Percentiles rank a stretch among this genome's conserved stretches.
These are phyloP conservation scores for Lumnitzera littorea DNA, from an alignment of 345 rosid genomes.

Conservation along the genomic window DNA sequence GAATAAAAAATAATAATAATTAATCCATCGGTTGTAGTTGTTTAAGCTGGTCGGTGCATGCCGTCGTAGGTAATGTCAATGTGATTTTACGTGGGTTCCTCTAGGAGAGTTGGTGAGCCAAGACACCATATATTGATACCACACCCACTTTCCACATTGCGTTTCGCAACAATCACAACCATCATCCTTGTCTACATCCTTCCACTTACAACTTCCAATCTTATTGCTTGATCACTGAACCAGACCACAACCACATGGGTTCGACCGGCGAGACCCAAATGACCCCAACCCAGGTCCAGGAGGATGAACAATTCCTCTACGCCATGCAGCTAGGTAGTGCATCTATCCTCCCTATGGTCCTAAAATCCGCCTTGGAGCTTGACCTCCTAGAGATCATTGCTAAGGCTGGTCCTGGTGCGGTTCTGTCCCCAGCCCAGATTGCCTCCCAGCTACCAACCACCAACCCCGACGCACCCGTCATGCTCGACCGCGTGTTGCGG, in stretches of 20 bases:
- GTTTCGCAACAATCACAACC: too few species aligned
- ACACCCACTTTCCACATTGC: too few species aligned
- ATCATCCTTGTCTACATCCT: too few species aligned
- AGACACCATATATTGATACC: too few species aligned
- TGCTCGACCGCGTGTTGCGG: conserved; percentile 71
- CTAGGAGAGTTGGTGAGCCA: too few species aligned
- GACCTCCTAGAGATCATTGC: conserved; percentile 84
- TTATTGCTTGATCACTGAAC: too few species aligned
- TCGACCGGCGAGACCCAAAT: conserved; percentile 60
- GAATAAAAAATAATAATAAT: too few species aligned
- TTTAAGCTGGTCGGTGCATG: too few species aligned
- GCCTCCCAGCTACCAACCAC: conserved; percentile 64
- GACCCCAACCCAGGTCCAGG: conserved; percentile 58
- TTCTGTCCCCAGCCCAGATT: conserved; percentile 51
- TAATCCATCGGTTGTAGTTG: too few species aligned
- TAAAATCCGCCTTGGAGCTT: conserved; percentile 81
- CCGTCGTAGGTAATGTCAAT: too few species aligned
- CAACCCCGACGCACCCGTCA: conserved; percentile 65
- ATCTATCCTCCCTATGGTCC: conserved; percentile 80
- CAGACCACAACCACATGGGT: conserved; percentile 39
- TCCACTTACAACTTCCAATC: too few species aligned
- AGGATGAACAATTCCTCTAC: conserved; percentile 63
- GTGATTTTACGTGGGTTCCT: too few species aligned
- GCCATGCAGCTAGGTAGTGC: conserved; percentile 71
- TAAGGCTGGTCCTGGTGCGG: conserved; percentile 41